These are phyloP conservation scores for Tylopilus plumbeoviolaceoides DNA, from an alignment of 768 basidiomycete genomes.

Conservation along the genomic window DNA sequence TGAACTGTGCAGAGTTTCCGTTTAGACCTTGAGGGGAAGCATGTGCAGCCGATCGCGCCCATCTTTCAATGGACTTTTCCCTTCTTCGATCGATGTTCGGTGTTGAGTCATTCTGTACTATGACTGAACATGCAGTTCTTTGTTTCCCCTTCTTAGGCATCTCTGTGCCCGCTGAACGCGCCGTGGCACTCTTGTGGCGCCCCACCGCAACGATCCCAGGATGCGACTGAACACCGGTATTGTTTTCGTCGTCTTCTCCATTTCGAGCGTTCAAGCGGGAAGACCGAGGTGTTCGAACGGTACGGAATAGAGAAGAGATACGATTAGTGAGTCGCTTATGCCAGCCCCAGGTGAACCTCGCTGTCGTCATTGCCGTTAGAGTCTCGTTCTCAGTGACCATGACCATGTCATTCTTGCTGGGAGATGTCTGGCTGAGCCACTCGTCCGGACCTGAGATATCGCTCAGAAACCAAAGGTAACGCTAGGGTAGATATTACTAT, in stretches of 20 bases:
- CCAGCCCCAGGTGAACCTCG: slow-evolving; percentile 62
- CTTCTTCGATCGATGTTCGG: slow-evolving; percentile 22
- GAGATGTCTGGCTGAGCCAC: slow-evolving; percentile 69
- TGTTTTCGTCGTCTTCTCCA: slow-evolving; percentile 17
- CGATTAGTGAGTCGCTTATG: slow-evolving; percentile 38
- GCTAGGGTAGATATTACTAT: slow-evolving; percentile 34
- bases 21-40: slow-evolving; percentile 17
- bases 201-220: slow-evolving; percentile 21
- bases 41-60: slow-evolving; percentile 28
- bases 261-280: slow-evolving; percentile 9
- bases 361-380: slow-evolving; percentile 62
- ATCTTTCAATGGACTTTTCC: slow-evolving; percentile 32
- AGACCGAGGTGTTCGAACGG: slow-evolving; percentile 28
- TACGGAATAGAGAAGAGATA: slow-evolving; percentile 50
- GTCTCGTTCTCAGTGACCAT: slow-evolving; percentile 76
- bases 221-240: slow-evolving; percentile 31
- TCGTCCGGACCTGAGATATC: slow-evolving; percentile 61
- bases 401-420: slow-evolving; percentile 44
- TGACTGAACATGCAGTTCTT: slow-evolving; percentile 16
- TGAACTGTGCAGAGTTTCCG: slow-evolving; percentile 9
- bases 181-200: slow-evolving; percentile 25
- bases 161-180: slow-evolving; percentile 12
- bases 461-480: slow-evolving; percentile 59
- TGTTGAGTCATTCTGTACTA: slow-evolving; percentile 20
- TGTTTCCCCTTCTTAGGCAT: slow-evolving; percentile 28